These are phyloP conservation scores for Decorospora gaudefroyi DNA, from an alignment of 2,329 filamentous ascomycete species.

Conservation along the genomic window DNA sequence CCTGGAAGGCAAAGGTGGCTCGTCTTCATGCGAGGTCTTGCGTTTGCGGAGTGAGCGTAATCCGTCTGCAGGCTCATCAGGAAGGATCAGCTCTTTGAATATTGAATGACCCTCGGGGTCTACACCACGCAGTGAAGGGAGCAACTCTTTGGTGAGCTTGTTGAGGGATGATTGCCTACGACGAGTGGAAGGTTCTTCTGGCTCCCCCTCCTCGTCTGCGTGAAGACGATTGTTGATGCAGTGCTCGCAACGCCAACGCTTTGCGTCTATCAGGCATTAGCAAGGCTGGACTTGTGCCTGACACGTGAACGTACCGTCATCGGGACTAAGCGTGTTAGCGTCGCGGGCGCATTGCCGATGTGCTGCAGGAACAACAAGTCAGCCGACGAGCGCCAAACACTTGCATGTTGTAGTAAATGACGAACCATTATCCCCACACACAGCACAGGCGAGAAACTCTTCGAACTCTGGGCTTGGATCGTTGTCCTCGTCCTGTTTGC, in stretches of 20 bases:
- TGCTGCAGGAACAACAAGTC: slow-evolving; percentile 64
- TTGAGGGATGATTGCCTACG: slow-evolving; percentile 64
- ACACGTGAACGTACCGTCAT: slow-evolving; percentile 62
- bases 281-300: slow-evolving; percentile 12
- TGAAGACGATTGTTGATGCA: slow-evolving; percentile 57
- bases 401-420: slow-evolving; percentile 37
- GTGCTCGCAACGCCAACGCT: slow-evolving; percentile 65
- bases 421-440: slow-evolving; percentile 83
- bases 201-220: slow-evolving; percentile 45
- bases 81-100: slow-evolving; percentile 72
- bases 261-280: slow-evolving; percentile 54
- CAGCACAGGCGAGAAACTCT: slow-evolving; percentile 72
- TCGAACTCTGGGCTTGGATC: slow-evolving; percentile 83
- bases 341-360: slow-evolving; percentile 88
- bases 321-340: slow-evolving; percentile 64
- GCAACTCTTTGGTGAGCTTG: slow-evolving; percentile 70
- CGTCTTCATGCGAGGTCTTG: slow-evolving; percentile 73
- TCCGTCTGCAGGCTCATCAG: slow-evolving; percentile 74
- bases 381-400: slow-evolving; percentile 39
- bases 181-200: slow-evolving; percentile 48
- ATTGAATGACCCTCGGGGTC: slow-evolving; percentile 70
- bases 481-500: slow-evolving; percentile 78
- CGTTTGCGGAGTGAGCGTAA: slow-evolving; percentile 80
- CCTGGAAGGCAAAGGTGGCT: slow-evolving; percentile 56
- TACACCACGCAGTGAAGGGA: slow-evolving; percentile 68